Conservation (phyloP, 2,329 filamentous ascomycete species). For the Hymenoscyphus infarciens region DNA sequence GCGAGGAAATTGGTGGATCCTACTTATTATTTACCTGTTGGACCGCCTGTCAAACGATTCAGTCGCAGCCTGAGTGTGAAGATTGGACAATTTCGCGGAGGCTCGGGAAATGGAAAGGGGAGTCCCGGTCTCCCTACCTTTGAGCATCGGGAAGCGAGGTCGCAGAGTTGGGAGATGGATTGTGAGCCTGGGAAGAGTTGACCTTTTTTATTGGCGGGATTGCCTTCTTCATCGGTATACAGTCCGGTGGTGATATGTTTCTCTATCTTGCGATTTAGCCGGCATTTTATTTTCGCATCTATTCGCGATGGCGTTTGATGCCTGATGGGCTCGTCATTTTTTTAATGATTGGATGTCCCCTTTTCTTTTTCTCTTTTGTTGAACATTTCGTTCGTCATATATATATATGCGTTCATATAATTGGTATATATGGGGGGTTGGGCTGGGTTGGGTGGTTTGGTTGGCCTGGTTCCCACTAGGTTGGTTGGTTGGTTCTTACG, state of each 20-base stretch:
- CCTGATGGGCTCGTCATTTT: neutral
- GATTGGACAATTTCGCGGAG: conserved; percentile 1
- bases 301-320: neutral
- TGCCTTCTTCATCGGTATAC: neutral
- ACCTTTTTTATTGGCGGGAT: neutral
- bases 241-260: neutral
- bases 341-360: too few species aligned
- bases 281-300: neutral
- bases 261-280: neutral
- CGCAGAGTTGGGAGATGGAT: neutral
- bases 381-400: neutral
- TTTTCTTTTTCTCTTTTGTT: too few species aligned
- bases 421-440: neutral
- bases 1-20: conserved; percentile 31
- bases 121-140: conserved; percentile 11
- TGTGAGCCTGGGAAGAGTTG: neutral
- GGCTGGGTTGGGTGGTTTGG: neutral
- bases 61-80: conserved; percentile 4
- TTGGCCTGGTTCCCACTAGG: neutral
- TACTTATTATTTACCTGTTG: neutral
- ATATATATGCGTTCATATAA: too few species aligned
- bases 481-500: neutral
- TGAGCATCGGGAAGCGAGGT: conserved; percentile 10
- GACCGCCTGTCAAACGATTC: neutral
- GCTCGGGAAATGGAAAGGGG: neutral